These are phyloP conservation scores for Allium sativum DNA, from an alignment of 106 monocot species.

Conservation along the genomic window DNA sequence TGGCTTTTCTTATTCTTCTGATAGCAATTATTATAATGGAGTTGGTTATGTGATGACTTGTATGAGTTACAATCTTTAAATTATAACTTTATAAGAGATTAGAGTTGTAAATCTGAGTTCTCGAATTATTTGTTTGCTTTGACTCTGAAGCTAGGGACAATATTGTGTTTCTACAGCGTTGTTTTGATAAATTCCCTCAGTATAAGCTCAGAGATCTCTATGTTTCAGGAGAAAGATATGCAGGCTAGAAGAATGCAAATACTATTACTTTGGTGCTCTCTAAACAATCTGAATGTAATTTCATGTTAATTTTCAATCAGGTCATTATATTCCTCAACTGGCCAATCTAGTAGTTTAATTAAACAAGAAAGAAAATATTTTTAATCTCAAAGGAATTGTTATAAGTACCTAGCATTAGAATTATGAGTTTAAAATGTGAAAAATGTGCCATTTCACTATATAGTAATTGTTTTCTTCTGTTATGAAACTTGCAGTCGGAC, in stretches of 20 bases:
- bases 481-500: conserved; percentile 69
- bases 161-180: conserved; percentile 58
- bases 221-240: conserved; percentile 92
- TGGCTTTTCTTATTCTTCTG: conserved; percentile 21
- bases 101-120: background rate
- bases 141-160: conserved; percentile 74
- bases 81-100: background rate
- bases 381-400: conserved; percentile 70
- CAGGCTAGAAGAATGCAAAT: conserved; percentile 25
- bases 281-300: background rate
- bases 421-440: background rate
- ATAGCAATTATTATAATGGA: conserved; percentile 10
- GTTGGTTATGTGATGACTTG: conserved; percentile 19
- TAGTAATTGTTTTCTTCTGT: background rate
- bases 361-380: conserved; percentile 51
- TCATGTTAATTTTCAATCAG: conserved; percentile 21
- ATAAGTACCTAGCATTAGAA: conserved; percentile 7
- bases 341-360: conserved; percentile 72
- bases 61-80: background rate
- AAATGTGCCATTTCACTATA: background rate
- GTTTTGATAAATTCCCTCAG: conserved; percentile 70
- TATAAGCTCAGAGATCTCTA: conserved; percentile 66
- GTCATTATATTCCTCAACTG: conserved; percentile 95
- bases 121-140: conserved; percentile 8
- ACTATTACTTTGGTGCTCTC: background rate